Conservation (phyloP, 176 grass and related monocot species). For the Raddia distichophylla region DNA sequence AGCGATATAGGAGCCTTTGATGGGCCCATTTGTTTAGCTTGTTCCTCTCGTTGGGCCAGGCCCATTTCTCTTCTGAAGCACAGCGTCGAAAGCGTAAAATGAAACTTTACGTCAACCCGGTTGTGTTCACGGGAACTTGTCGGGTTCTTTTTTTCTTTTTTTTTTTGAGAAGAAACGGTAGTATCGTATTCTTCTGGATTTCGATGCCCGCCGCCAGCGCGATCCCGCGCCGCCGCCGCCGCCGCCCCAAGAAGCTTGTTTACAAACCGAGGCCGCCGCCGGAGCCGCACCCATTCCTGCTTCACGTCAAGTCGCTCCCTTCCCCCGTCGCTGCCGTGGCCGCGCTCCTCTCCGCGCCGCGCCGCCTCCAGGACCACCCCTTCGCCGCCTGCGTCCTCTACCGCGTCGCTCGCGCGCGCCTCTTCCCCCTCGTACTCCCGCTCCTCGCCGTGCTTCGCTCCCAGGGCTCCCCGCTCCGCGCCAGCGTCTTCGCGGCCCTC, state of each 20-base stretch:
- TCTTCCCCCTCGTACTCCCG: conserved; percentile 54
- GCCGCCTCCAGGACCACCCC: conserved; percentile 61
- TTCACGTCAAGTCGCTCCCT: conserved; percentile 76
- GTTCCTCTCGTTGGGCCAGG: background rate
- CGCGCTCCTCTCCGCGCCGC: conserved; percentile 52
- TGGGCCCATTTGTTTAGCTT: background rate
- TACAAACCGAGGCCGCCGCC: conserved; percentile 30
- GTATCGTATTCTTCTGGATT: background rate
- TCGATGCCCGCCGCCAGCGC: conserved; percentile 39
- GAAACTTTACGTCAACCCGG: background rate
- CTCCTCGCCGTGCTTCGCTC: conserved; percentile 59
- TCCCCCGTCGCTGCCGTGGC: conserved; percentile 54
- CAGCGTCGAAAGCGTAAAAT: background rate
- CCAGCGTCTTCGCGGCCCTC: conserved; percentile 56
- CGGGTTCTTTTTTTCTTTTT: too few relatives aligned
- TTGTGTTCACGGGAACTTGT: background rate
- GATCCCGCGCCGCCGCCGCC: background rate
- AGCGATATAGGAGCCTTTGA: background rate
- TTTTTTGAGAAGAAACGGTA: too few relatives aligned
- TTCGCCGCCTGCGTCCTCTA: conserved; percentile 75
- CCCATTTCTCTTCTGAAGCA: background rate
- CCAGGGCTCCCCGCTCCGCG: conserved; percentile 55
- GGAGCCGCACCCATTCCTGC: conserved; percentile 64
- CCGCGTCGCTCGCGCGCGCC: conserved; percentile 61
- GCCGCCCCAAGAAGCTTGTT: conserved; percentile 35